Percentiles rank a stretch among this genome's conserved stretches.
phyloP scores from a whole-genome alignment of 1,284 basidiomycete genomes.

The Melampsora abietis-canadensis region DNA sequence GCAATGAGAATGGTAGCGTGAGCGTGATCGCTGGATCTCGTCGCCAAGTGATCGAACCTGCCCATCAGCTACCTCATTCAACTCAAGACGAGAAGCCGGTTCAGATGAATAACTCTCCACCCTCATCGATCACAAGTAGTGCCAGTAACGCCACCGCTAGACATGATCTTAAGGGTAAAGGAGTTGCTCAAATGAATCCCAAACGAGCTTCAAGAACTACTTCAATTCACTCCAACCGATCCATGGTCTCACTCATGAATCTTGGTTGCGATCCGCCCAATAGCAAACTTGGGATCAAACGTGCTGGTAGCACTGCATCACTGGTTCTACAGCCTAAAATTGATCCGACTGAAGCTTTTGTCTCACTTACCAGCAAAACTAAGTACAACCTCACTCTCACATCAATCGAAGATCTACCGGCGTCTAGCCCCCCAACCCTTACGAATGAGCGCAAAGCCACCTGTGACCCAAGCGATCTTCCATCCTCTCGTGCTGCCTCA shows the following conservation, averaged over 20 bases:
- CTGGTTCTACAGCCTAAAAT: constrained; percentile 36
- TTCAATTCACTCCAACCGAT: constrained; percentile 4
- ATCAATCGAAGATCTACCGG: constrained; percentile 19
- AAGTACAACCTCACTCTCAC: constrained; percentile 30
- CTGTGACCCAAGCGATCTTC: background rate
- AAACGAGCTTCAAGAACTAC: background rate
- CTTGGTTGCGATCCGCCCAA: background rate
- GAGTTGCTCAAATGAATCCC: background rate
- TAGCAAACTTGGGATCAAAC: constrained; percentile 8
- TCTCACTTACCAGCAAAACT: constrained; percentile 17
- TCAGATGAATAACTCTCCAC: background rate
- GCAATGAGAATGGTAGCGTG: constrained; percentile 6
- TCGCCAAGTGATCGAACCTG: constrained; percentile 3
- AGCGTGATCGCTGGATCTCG: background rate
- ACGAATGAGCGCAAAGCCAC: background rate
- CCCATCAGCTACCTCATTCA: background rate
- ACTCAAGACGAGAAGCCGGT: background rate
- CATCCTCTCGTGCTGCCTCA: background rate
- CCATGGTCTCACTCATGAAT: background rate
- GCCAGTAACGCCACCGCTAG: background rate
- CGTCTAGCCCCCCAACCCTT: background rate
- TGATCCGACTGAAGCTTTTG: constrained; percentile 31
- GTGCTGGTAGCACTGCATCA: constrained; percentile 24
- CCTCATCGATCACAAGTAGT: constrained; percentile 1
- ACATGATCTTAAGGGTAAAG: background rate